Evolutionary conservation across 2,329 filamentous ascomycete species (phyloP).

Genomic region (Alternaria gansuensis): DNA sequence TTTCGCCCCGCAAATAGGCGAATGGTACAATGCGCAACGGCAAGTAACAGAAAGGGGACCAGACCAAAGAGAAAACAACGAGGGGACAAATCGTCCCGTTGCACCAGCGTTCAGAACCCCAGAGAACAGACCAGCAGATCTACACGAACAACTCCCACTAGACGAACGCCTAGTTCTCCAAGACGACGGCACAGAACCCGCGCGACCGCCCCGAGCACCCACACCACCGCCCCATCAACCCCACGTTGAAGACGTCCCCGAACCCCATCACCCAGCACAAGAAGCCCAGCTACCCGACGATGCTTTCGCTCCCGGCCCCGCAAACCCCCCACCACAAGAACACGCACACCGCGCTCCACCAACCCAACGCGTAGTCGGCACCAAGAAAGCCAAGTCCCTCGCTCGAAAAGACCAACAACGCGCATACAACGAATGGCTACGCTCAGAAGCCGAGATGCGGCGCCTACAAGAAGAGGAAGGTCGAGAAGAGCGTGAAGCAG

Average conservation of each 20-base stretch:
- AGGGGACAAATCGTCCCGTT: constrained; percentile 1
- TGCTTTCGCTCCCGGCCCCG: constrained; percentile 44
- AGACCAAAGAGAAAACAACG: constrained; percentile 3
- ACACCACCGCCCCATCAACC: constrained; percentile 38
- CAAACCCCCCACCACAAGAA: constrained; percentile 30
- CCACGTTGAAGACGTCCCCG: constrained; percentile 18
- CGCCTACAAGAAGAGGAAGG: constrained; percentile 55
- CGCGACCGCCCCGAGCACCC: constrained; percentile 32
- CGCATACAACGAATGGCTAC: constrained; percentile 61
- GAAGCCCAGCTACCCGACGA: constrained; percentile 15
- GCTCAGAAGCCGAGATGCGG: constrained; percentile 59
- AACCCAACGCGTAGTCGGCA: constrained; percentile 53
- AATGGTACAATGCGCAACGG: constrained; percentile 48
- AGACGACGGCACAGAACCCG: constrained; percentile 25
- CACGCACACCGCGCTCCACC: constrained; percentile 31
- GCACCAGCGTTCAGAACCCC: neutral
- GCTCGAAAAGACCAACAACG: constrained; percentile 56
- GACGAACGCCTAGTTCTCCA: constrained; percentile 41
- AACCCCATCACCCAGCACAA: constrained; percentile 2
- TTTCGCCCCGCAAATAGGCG: constrained; percentile 58
- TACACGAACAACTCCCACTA: constrained; percentile 32
- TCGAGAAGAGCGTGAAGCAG: constrained; percentile 57
- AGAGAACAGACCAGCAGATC: neutral
- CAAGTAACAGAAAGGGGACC: constrained; percentile 20
- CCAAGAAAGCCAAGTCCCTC: constrained; percentile 61